A percentile compares a stretch with the other conserved stretches of the same genome.
Evolutionary conservation across 768 basidiomycete species (phyloP).

Genomic region (Suillus plorans): DNA sequence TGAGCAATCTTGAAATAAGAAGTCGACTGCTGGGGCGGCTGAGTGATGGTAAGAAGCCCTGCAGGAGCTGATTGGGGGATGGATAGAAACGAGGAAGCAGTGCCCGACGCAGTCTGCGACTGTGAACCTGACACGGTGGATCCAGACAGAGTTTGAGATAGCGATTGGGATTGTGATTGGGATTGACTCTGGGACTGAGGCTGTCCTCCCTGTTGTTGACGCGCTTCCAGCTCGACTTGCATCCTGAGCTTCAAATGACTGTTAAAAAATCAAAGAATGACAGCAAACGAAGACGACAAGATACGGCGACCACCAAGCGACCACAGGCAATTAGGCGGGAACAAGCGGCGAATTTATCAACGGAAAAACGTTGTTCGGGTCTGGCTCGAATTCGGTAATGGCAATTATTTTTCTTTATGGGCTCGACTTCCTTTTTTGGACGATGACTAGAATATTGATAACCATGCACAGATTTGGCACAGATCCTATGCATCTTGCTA

Average conservation of each 20-base stretch:
- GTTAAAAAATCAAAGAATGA: constrained; percentile 3
- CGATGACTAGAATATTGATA: neutral
- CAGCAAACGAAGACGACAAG: neutral
- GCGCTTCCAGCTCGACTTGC: neutral
- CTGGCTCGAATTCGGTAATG: neutral
- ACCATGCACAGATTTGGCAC: too few relatives aligned
- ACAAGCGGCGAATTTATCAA: constrained; percentile 2
- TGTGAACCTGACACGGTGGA: constrained; percentile 4
- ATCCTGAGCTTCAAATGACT: neutral
- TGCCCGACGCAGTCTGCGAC: constrained; percentile 11
- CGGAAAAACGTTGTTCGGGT: constrained; percentile 9
- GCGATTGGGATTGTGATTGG: constrained; percentile 14
- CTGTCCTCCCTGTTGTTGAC: constrained; percentile 11
- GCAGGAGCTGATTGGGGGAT: constrained; percentile 57
- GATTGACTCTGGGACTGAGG: neutral
- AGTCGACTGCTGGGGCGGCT: constrained; percentile 77
- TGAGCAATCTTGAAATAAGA: constrained; percentile 89
- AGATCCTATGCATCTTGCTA: too few relatives aligned
- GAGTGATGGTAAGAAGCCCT: constrained; percentile 70
- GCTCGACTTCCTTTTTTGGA: constrained; percentile 7
- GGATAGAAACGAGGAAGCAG: constrained; percentile 15
- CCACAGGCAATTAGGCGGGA: constrained; percentile 6
- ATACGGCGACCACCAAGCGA: too few relatives aligned
- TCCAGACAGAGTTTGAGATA: constrained; percentile 10
- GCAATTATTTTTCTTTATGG: neutral